phyloP scores from a whole-genome alignment of 2,329 filamentous ascomycete species.

The Lomentospora prolificans region DNA sequence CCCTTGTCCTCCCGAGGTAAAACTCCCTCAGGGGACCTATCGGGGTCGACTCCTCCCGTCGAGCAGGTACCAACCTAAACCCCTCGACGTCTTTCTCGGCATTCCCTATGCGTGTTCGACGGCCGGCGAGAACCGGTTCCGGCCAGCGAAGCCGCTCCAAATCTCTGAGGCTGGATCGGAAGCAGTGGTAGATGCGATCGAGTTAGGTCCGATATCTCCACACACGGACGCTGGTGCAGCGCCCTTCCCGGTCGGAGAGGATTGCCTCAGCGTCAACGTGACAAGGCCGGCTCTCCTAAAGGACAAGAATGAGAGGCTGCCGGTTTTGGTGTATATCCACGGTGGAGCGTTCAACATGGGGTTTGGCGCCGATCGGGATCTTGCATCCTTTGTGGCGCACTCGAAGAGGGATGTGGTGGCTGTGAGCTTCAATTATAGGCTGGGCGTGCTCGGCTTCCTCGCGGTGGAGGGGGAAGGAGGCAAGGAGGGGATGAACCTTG shows the following conservation, averaged over 20 bases:
- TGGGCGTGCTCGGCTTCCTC: slow-evolving; percentile 61
- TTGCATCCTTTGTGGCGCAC: slow-evolving; percentile 51
- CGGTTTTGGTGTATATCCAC: slow-evolving; percentile 52
- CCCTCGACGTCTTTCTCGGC: slow-evolving; percentile 37
- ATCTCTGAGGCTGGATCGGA: slow-evolving; percentile 6
- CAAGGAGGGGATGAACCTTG: slow-evolving; percentile 42
- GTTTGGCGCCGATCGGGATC: slow-evolving; percentile 43
- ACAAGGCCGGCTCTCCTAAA: slow-evolving; percentile 26
- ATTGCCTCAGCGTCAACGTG: slow-evolving; percentile 44
- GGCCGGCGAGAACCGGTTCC: slow-evolving; percentile 35
- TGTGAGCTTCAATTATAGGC: slow-evolving; percentile 53
- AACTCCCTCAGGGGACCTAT: slow-evolving; percentile 7
- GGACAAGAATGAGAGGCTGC: slow-evolving; percentile 16
- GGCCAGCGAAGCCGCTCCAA: slow-evolving; percentile 25
- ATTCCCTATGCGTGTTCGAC: slow-evolving; percentile 38
- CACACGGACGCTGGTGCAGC: slow-evolving; percentile 16
- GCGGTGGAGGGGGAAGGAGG: slow-evolving; percentile 35
- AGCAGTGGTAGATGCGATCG: slow-evolving; percentile 20
- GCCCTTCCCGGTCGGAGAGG: slow-evolving; percentile 29
- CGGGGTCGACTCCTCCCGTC: neutral
- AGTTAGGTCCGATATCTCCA: slow-evolving; percentile 29
- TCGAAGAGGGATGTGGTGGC: slow-evolving; percentile 40
- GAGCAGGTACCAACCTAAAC: slow-evolving; percentile 19
- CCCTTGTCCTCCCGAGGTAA: neutral
- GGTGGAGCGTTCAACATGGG: slow-evolving; percentile 54